Evolutionary conservation across 108 stramenopile genomes (phyloP).

Genomic region (Asterionellopsis glacialis): DNA sequence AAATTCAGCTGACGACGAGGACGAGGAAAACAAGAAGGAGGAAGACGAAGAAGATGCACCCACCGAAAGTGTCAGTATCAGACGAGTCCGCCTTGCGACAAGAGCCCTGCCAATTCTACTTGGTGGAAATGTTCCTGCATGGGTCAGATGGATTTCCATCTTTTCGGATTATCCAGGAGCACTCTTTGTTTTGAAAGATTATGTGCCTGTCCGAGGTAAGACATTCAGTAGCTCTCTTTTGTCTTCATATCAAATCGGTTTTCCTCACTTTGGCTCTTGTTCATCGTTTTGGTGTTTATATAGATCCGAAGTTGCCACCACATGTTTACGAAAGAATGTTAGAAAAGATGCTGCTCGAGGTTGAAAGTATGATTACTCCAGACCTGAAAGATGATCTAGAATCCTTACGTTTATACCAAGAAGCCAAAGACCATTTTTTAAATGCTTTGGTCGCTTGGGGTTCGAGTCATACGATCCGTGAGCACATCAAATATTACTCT

Average conservation of each 20-base stretch:
- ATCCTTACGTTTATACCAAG: conserved; percentile 6
- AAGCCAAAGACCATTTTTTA: conserved; percentile 61
- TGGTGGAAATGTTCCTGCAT: conserved; percentile 56
- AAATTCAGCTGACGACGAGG: conserved; percentile 4
- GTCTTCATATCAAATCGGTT: too few species aligned
- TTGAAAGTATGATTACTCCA: conserved; percentile 18
- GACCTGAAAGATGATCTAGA: neutral
- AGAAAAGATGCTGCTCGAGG: conserved; percentile 55
- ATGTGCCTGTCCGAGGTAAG: conserved; percentile 74
- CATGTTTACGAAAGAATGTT: conserved; percentile 55
- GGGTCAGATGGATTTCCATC: conserved; percentile 64
- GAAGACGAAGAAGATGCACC: neutral
- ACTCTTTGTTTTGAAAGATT: conserved; percentile 60
- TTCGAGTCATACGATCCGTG: conserved; percentile 54
- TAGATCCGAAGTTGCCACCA: conserved; percentile 46
- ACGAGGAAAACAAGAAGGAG: neutral
- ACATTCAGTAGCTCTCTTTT: conserved; percentile 1
- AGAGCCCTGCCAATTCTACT: conserved; percentile 61
- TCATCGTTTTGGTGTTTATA: neutral
- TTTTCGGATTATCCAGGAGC: conserved; percentile 66
- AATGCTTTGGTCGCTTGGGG: conserved; percentile 71
- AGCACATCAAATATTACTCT: conserved; percentile 51
- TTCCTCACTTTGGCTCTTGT: neutral
- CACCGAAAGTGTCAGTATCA: conserved; percentile 10
- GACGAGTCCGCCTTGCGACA: conserved; percentile 67